phyloP scores from a whole-genome alignment of 2,329 filamentous ascomycete genomes.

The Elsinoe perseae region DNA sequence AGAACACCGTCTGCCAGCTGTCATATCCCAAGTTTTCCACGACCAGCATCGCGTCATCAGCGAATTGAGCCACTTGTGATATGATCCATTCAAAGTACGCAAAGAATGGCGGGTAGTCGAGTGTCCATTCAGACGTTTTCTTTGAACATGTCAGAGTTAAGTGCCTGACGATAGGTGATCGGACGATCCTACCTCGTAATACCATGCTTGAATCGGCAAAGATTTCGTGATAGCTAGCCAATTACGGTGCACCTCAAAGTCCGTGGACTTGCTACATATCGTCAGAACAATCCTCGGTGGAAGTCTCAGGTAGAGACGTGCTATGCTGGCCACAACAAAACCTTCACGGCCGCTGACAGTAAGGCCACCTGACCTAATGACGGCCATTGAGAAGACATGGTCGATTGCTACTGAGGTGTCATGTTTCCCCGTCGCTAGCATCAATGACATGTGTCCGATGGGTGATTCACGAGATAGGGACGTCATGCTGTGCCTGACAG shows the following conservation, averaged over 20 bases:
- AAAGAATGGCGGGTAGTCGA: slow-evolving; percentile 98
- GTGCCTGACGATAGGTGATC: background rate
- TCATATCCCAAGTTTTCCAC: slow-evolving; percentile 76
- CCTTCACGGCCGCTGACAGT: slow-evolving; percentile 79
- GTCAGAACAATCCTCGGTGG: slow-evolving; percentile 18
- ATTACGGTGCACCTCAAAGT: slow-evolving; percentile 98
- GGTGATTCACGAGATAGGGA: too few species aligned
- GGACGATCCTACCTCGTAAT: slow-evolving; percentile 60
- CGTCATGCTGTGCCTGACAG: slow-evolving; percentile 15
- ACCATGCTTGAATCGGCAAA: slow-evolving; percentile 82
- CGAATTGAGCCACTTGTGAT: slow-evolving; percentile 68
- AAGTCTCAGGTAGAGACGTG: slow-evolving; percentile 42
- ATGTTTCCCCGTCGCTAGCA: too few species aligned
- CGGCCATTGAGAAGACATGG: slow-evolving; percentile 80
- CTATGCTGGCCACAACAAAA: slow-evolving; percentile 92
- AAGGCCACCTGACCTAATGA: slow-evolving; percentile 83
- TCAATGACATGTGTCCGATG: too few species aligned
- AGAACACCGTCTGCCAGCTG: slow-evolving; percentile 90
- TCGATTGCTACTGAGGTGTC: too few species aligned
- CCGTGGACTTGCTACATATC: slow-evolving; percentile 77
- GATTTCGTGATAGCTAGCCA: slow-evolving; percentile 96
- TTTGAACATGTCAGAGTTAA: slow-evolving; percentile 27
- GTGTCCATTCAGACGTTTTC: slow-evolving; percentile 97
- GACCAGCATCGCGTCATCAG: slow-evolving; percentile 73
- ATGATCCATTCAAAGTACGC: slow-evolving; percentile 93